A percentile compares a stretch with the other conserved stretches of the same genome.
phyloP scores from a whole-genome alignment of 2,329 filamentous ascomycete species.

The Chaetoscypha palmicola region DNA sequence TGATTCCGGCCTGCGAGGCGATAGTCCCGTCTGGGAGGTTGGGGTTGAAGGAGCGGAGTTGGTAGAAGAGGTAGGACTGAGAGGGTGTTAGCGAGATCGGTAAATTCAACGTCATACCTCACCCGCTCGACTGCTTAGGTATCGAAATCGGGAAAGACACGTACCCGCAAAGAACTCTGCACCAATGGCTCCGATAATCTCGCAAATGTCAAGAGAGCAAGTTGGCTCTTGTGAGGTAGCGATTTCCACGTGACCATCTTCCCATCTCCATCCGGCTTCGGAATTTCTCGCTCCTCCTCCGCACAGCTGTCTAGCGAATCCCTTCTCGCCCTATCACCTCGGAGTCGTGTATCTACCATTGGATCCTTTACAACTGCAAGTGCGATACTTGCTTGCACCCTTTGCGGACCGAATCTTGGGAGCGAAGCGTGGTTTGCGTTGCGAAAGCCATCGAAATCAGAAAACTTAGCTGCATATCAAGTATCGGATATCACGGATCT shows the following conservation, averaged over 20 bases:
- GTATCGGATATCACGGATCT: too few species aligned
- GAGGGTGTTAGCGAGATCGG: constrained; percentile 36
- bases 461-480: too few species aligned
- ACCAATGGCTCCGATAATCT: constrained; percentile 77
- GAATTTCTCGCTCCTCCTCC: constrained; percentile 26
- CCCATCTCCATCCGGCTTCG: constrained; percentile 21
- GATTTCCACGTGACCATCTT: constrained; percentile 58
- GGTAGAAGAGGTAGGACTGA: constrained; percentile 66
- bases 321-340: too few species aligned
- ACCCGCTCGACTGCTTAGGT: too few species aligned
- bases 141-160: too few species aligned
- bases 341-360: too few species aligned
- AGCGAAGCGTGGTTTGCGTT: too few species aligned
- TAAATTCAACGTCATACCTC: not conserved
- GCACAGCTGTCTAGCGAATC: not conserved
- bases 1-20: constrained; percentile 59
- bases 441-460: too few species aligned
- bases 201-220: constrained; percentile 70
- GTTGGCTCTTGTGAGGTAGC: constrained; percentile 72
- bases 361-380: too few species aligned
- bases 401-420: too few species aligned
- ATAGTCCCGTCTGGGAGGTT: constrained; percentile 39
- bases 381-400: too few species aligned
- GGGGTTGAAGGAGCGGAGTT: constrained; percentile 55
- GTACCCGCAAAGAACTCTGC: constrained; percentile 52